Base-by-base conservation (phyloP, 345 rosid genomes). In the Linum tenue region DNA sequence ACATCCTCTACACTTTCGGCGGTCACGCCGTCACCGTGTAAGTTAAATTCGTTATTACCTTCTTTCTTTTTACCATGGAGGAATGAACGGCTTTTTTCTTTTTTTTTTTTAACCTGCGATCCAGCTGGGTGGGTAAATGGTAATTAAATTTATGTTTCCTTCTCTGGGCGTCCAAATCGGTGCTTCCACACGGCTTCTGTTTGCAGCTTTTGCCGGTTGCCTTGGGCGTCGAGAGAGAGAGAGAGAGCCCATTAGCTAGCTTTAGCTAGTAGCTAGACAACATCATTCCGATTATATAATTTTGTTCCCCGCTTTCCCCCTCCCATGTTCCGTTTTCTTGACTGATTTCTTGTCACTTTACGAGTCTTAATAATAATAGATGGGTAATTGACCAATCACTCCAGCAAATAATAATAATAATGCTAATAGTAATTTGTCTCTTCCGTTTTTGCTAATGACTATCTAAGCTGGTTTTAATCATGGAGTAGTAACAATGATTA, bases 21-120 rank as follows among this genome's bases (percentile, higher is more conserved):
- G 99, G 99, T 43, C 99, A 94, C 67, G 99, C 99, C 4, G 99
- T 94, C 72, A 94, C 99, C 51, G 99, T 94, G 99, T 94, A 82
- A 82, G 95, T 71, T 36, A 67, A 67, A 38, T 37, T 63, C 41
- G 39, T 64, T 12, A 35, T 40, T 1, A 2, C 68, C 1, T 59
- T 22, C 60, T 61, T 53, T 48, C 64, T 68, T 37, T 11, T 10
- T 9, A 3, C n/a, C 37, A 16, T 22, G 48, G 17, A 2, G 51
- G 10, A 37, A 40, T 7, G 12, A 9, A 0, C 11, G 39, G 31
- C 64, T 36, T 6, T 14, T 5, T 41, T 5, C 15, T 42, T 44
- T 12, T 2, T 11, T 4, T 31, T 31, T 37, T 9, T 55, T 22
- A 1, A 22, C 31, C 31, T 22, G 31, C 31, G 31, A 22, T 22